Evolutionary conservation across 1,284 basidiomycete species (phyloP).

Genomic region (Volvariella surrecta): DNA sequence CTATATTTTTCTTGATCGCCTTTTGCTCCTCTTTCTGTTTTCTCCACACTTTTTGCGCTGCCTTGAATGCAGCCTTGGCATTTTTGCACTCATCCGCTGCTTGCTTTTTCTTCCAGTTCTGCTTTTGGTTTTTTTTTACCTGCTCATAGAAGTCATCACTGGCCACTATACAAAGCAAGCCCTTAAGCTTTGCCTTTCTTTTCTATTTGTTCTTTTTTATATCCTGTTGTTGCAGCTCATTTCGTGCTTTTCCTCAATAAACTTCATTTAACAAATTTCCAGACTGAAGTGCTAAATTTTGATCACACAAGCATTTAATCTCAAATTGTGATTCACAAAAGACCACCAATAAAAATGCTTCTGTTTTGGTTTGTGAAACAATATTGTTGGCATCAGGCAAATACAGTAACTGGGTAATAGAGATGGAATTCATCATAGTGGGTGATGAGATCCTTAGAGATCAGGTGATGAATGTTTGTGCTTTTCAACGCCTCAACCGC

Average conservation of each 20-base stretch:
- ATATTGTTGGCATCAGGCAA: neutral
- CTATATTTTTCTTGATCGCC: neutral
- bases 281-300: constrained; percentile 9
- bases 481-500: neutral
- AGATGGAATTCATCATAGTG: constrained; percentile 5
- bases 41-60: neutral
- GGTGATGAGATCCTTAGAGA: constrained; percentile 10
- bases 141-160: constrained; percentile 12
- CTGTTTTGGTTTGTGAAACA: neutral
- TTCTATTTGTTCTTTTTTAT: constrained; percentile 15
- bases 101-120: neutral
- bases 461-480: constrained; percentile 8
- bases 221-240: constrained; percentile 15
- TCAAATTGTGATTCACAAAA: constrained; percentile 2
- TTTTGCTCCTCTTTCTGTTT: neutral
- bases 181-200: constrained; percentile 10
- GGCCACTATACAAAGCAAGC: constrained; percentile 12
- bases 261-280: constrained; percentile 11
- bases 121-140: constrained; percentile 1
- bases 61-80: neutral
- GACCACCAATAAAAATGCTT: neutral
- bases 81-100: neutral
- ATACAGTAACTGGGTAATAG: neutral
- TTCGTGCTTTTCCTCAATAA: constrained; percentile 9
- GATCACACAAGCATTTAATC: constrained; percentile 8